These are phyloP conservation scores for Mangifera indica DNA, from an alignment of 345 rosid species.

Conservation along the genomic window DNA sequence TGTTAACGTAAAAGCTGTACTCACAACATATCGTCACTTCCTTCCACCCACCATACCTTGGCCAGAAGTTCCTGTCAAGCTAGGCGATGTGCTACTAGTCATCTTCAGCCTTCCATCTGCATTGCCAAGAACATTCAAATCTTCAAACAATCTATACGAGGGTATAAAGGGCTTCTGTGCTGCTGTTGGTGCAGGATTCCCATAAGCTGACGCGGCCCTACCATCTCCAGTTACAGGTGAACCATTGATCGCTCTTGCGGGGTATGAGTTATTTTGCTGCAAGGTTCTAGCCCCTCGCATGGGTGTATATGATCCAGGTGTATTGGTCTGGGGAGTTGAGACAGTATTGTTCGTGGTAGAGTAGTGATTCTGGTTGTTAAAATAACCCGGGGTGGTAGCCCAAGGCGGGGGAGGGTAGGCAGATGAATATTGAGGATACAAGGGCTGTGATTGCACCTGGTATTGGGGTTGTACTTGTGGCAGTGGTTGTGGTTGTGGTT, in stretches of 20 bases:
- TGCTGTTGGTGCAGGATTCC: slow-evolving; percentile 27
- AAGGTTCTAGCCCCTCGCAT: no score
- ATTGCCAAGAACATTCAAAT: slow-evolving; percentile 69
- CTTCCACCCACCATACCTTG: slow-evolving; percentile 56
- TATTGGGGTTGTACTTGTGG: slow-evolving; percentile 22
- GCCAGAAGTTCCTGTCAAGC: slow-evolving; percentile 44
- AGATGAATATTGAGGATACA: slow-evolving; percentile 36
- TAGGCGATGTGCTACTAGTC: slow-evolving; percentile 38
- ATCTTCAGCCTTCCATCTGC: slow-evolving; percentile 54
- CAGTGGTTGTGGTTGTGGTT: no score
- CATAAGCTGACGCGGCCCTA: slow-evolving; percentile 22
- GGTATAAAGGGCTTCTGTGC: slow-evolving; percentile 79
- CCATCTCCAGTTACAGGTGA: no score
- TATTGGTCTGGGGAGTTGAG: slow-evolving; percentile 33
- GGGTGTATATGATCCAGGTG: slow-evolving; percentile 33
- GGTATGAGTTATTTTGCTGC: slow-evolving; percentile 49
- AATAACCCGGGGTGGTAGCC: slow-evolving; percentile 53
- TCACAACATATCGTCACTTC: slow-evolving; percentile 35
- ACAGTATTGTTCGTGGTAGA: slow-evolving; percentile 21
- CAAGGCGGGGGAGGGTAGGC: slow-evolving; percentile 82
- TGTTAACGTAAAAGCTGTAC: slow-evolving; percentile 3
- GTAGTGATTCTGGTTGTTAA: slow-evolving; percentile 28
- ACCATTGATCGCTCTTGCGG: no score
- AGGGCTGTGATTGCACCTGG: slow-evolving; percentile 30
- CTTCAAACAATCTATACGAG: slow-evolving; percentile 81